phyloP scores from a whole-genome alignment of 2,329 filamentous ascomycete species.

The Fusarium mundagurra region DNA sequence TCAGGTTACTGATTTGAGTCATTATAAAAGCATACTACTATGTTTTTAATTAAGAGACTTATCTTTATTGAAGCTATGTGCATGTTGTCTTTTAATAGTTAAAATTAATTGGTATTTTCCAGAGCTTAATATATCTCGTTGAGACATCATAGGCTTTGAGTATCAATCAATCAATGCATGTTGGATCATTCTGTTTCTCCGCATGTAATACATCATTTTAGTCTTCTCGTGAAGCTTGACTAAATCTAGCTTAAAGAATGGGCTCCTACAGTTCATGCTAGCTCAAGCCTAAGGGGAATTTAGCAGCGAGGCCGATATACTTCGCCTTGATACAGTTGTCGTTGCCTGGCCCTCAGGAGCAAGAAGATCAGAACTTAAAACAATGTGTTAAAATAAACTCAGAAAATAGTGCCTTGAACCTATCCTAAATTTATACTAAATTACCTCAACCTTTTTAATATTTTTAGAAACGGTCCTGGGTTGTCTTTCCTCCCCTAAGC shows the following conservation, averaged over 20 bases:
- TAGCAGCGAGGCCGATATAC: background rate
- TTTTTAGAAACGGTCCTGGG: fast-evolving
- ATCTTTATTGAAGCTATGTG: too few relatives aligned
- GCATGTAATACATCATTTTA: fast-evolving
- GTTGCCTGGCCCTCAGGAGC: too few relatives aligned
- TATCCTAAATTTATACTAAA: background rate
- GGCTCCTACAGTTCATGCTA: fast-evolving
- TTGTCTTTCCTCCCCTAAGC: background rate
- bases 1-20: too few relatives aligned
- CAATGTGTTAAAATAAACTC: background rate
- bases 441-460: background rate
- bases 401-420: background rate
- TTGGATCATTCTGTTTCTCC: background rate
- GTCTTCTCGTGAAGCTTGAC: background rate
- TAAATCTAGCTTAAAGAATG: fast-evolving
- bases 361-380: background rate
- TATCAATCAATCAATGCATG: too few relatives aligned
- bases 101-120: too few relatives aligned
- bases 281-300: background rate
- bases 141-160: too few relatives aligned
- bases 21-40: too few relatives aligned
- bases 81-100: too few relatives aligned
- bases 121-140: too few relatives aligned
- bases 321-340: background rate
- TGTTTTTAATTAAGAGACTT: too few relatives aligned